Evolutionary conservation across 139 green algal species (phyloP).

Genomic region (Choricystis sp.): DNA sequence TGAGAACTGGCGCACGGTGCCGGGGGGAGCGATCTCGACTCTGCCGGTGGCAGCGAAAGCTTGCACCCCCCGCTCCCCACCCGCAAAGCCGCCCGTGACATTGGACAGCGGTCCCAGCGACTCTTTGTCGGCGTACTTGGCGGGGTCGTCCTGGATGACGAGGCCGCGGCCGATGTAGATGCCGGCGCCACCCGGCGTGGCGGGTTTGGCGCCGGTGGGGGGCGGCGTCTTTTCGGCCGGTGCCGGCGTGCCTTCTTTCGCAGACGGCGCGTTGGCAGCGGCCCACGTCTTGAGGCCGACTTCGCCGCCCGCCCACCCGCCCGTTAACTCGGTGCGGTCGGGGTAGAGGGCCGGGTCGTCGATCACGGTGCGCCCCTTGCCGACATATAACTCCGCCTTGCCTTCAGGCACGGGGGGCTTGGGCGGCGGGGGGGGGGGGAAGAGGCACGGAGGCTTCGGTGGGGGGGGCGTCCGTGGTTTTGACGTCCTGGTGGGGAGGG

Average conservation of each 20-base stretch:
- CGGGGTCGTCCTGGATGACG: conserved; percentile 30
- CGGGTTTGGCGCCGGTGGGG: neutral
- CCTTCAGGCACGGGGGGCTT: neutral
- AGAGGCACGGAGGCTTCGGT: no score
- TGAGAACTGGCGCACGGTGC: conserved; percentile 21
- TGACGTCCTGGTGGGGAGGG: neutral
- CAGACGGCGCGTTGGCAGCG: neutral
- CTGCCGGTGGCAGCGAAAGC: conserved; percentile 49
- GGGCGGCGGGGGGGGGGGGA: no score
- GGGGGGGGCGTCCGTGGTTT: neutral
- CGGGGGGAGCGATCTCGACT: conserved; percentile 44
- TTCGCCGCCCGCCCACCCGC: neutral
- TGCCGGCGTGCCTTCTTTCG: neutral
- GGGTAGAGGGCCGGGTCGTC: neutral
- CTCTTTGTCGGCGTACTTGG: neutral
- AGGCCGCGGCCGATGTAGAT: conserved; percentile 36
- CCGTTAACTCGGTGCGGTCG: neutral
- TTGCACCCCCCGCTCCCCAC: conserved; percentile 56
- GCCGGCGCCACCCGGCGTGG: neutral
- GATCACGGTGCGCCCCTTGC: neutral
- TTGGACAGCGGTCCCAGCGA: conserved; percentile 16
- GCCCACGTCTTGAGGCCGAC: neutral
- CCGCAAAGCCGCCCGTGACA: conserved; percentile 67
- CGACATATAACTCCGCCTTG: neutral
- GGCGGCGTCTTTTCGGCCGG: neutral